Percentiles rank a stretch among this genome's conserved stretches.
Evolutionary conservation across 306 rosid genomes (phyloP).

Genomic region (Trifolium fragiferum): DNA sequence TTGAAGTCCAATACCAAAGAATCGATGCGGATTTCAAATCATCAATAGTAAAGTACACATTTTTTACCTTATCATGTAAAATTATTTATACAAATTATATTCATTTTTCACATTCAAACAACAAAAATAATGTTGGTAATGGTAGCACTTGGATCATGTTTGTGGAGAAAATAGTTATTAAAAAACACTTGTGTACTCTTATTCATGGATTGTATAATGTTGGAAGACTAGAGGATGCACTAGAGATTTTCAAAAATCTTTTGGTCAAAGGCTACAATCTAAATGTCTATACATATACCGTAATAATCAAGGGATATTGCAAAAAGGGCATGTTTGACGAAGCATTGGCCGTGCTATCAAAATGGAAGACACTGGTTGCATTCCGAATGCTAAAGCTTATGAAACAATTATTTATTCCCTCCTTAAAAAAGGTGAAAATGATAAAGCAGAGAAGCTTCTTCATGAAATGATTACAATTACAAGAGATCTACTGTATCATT

Average conservation of each 20-base stretch:
- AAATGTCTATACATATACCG: neutral
- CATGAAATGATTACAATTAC: neutral
- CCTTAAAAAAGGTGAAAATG: neutral
- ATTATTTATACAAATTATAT: no score
- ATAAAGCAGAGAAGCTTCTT: neutral
- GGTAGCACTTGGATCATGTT: no score
- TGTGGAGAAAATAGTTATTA: no score
- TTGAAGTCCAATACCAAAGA: no score
- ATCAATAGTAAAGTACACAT: no score
- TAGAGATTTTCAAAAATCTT: neutral
- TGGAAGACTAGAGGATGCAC: neutral
- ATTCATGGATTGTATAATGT: neutral
- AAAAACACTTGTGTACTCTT: no score
- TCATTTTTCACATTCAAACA: no score
- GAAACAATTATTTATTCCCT: no score
- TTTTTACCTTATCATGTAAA: no score
- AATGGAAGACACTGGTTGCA: conserved; percentile 13
- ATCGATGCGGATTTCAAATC: no score
- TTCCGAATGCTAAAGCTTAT: neutral
- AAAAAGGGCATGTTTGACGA: neutral
- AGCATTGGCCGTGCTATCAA: neutral
- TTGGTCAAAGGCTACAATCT: neutral
- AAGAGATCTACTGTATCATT: neutral
- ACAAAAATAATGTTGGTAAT: no score
- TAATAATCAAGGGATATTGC: neutral